Base-by-base conservation (phyloP, 2,329 filamentous ascomycete genomes). In the Beauveria caledonica region DNA sequence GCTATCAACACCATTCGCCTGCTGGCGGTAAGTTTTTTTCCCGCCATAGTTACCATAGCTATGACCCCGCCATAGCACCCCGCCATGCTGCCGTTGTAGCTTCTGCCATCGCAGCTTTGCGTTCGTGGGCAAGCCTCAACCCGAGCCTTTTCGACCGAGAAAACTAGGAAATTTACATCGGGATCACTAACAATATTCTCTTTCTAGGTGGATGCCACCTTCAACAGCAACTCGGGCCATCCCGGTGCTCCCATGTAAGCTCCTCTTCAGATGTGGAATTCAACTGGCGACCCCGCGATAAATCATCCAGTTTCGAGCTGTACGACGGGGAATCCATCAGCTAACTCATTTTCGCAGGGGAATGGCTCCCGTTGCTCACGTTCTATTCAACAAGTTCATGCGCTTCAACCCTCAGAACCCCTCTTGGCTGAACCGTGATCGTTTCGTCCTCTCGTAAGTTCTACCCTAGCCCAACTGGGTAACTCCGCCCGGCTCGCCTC, bases 371-470 rank as follows among this genome's bases (percentile, higher is more conserved):
- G 86, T 92, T 72, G 88, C 94, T 77, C 94, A 97, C 84, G 91
- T 97, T 72, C 86, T 99, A 66, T 99, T 90, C 82, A 96, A 96
- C 86, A 95, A 94, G 78, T 95, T 97, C 84, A 91, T 99, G 91
- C 95, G 80, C 76, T 99, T 97, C 86, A 99, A 97, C 88, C 94
- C 94, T 71, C 95, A 97, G 88, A 97, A 96, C 86, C 90, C 94
- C 70, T 83, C 91, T 66, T 99, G 92, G 92, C 72, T 94, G 71
- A 97, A 97, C 86, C 88, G 94, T 73, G 94, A 99, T 80, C 89
- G 94, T 77, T 99, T 99, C 74, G 92, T 99, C 64, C 92, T 99
- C 75, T 99, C 94, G 92, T 97, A 85, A 85, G 92, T 88, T 21
- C 17, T n/a, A 36, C 44, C n/a, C 11, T 19, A 11, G 45, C 45